Conservation (phyloP, 345 rosid genomes). For the Ceriops decandra region DNA sequence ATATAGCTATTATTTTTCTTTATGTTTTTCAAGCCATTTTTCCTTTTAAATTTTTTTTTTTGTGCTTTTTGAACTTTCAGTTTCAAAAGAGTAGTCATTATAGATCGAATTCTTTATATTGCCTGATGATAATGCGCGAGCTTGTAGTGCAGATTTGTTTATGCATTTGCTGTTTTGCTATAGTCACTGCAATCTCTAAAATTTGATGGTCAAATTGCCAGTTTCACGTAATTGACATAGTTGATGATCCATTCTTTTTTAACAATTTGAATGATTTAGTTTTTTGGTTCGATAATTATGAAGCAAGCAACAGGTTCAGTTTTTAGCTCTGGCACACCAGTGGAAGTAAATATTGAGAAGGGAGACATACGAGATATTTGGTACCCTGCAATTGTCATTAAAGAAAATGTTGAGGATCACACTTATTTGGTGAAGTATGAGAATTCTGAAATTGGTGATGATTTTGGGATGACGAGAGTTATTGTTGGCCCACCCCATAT, state of each 20-base stretch:
- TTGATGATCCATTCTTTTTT: neutral
- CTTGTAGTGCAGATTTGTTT: neutral
- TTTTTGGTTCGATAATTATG: conserved; percentile 26
- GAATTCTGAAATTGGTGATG: conserved; percentile 24
- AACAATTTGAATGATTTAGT: conserved; percentile 20
- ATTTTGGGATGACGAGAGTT: conserved; percentile 12
- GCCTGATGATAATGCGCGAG: too few relatives aligned
- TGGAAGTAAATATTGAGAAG: conserved; percentile 41
- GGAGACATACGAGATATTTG: conserved; percentile 40
- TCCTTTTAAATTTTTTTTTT: too few relatives aligned
- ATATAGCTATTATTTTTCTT: too few relatives aligned
- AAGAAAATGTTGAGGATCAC: conserved; percentile 33
- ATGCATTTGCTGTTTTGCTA: neutral
- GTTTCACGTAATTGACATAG: neutral
- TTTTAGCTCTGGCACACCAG: conserved; percentile 45
- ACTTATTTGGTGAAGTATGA: conserved; percentile 45
- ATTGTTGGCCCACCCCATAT: conserved; percentile 32
- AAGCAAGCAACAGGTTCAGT: conserved; percentile 41
- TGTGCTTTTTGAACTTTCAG: too few relatives aligned
- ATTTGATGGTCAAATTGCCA: neutral
- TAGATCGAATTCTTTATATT: too few relatives aligned
- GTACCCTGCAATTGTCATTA: conserved; percentile 54
- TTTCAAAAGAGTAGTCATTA: too few relatives aligned
- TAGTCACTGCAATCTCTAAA: neutral
- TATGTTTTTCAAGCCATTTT: too few relatives aligned